Evolutionary conservation across 1,139 yeast species (phyloP), one percentile per base, ranked within the genome.

Genomic region (Zygoascus sp.): DNA sequence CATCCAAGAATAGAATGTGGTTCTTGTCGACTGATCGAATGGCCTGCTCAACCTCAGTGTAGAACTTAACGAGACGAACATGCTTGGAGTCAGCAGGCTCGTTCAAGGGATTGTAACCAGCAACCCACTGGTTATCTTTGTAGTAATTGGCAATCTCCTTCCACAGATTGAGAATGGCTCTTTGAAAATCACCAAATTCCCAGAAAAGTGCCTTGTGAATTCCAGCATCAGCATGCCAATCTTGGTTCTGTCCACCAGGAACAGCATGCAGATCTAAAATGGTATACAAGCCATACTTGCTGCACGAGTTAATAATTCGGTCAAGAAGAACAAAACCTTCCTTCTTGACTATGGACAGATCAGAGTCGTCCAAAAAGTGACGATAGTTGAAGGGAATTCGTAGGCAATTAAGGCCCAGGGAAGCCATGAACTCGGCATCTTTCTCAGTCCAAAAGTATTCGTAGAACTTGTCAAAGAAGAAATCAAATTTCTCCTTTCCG

Each of bases 221-320:
- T 5, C 67, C 69, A 2, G 73, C 66, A 58, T 73, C 77, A 39
- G 67, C 58, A 54, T 73, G 77, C 77, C 77, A 73, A 56, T 71
- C 76, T 57, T 73, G 77, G 55, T 71, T 72, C 57, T 73, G 76
- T 16, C 77, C 77, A 21, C 77, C 77, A 9, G 77, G 77, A 21
- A 63, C 66, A 9, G 76, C 65, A 53, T 73, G 77, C 38, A 73
- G 66, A 52, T 73, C 77, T 44, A 73, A 65, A 46, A 73, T 65
- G 34, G 74, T 69, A 54, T 73, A 73, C 45, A 73, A 42, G 63
- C 62, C 56, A 41, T 56, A 41, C 27, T 72, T 60, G 32, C 74
- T 55, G 55, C 77, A 73, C 36, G 66, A 58, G 46, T 73, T 65
- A 32, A 73, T 65, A 40, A 72, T 58, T 15, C 64, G 60, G 53